Conservation (phyloP, 148 eudicot genomes). For the Rhododendron williamsianum region DNA sequence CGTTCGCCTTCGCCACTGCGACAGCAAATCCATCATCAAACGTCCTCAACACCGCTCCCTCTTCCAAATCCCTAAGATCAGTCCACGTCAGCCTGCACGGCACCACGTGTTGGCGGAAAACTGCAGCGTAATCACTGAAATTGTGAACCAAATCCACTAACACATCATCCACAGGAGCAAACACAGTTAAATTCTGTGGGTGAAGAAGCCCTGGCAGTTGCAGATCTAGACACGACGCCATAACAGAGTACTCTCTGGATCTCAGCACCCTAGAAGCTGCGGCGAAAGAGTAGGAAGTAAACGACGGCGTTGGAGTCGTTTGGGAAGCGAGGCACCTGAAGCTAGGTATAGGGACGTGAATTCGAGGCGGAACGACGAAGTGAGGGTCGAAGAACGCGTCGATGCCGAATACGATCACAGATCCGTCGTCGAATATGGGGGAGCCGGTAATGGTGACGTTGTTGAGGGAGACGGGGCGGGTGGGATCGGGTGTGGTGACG, state of each 20-base stretch:
- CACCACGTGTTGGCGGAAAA: conserved; percentile 11
- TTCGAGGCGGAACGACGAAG: conserved; percentile 11
- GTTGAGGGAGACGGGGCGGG: conserved; percentile 32
- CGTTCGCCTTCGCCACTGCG: not conserved
- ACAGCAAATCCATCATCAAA: conserved; percentile 7
- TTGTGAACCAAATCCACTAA: not conserved
- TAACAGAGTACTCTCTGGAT: conserved; percentile 41
- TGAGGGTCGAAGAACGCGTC: conserved; percentile 39
- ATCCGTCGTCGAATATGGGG: conserved; percentile 58
- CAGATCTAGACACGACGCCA: conserved; percentile 65
- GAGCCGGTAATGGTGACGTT: conserved; percentile 26
- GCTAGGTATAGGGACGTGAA: conserved; percentile 9
- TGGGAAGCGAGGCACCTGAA: conserved; percentile 11
- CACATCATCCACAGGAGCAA: conserved; percentile 15
- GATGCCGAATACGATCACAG: conserved; percentile 31
- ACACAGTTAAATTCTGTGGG: conserved; percentile 11
- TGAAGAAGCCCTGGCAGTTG: conserved; percentile 33
- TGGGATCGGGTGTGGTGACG: conserved; percentile 29
- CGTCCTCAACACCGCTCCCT: conserved; percentile 9
- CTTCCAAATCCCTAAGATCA: conserved; percentile 1
- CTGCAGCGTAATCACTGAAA: not conserved
- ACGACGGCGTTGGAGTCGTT: not conserved
- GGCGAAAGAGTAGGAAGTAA: conserved; percentile 3
- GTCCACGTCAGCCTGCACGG: conserved; percentile 9
- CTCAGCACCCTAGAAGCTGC: conserved; percentile 39